Conservation (phyloP, 805 yeast species). For the Monosporozyma aquatica region DNA sequence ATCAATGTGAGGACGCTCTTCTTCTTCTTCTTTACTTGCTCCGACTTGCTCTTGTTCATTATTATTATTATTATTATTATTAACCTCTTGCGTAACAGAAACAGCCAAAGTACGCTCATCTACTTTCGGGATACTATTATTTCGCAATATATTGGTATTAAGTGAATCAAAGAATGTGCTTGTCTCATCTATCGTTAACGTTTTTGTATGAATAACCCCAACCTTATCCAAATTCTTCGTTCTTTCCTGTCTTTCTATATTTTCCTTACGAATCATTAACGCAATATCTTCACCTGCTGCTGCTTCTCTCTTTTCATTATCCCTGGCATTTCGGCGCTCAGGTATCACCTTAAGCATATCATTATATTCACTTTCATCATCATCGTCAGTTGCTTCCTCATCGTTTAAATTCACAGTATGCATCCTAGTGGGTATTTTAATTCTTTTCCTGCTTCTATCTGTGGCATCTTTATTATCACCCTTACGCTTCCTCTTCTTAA, state of each 20-base stretch:
- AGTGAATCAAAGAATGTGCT: constrained; percentile 22
- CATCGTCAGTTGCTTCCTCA: constrained; percentile 18
- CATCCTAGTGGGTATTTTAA: constrained; percentile 23
- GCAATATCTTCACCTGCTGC: constrained; percentile 26
- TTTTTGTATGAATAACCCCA: constrained; percentile 13
- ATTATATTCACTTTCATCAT: background rate
- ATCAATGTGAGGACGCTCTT: no score
- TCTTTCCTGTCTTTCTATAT: constrained; percentile 12
- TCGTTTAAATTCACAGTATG: constrained; percentile 29
- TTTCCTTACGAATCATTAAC: constrained; percentile 30
- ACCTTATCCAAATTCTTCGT: background rate
- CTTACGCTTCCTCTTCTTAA: constrained; percentile 33
- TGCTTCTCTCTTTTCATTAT: background rate
- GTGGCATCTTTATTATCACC: constrained; percentile 20
- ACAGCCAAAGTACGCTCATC: no score
- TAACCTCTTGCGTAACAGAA: no score
- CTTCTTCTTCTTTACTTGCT: no score
- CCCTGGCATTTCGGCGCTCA: no score
- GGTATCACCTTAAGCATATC: background rate
- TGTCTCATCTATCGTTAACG: constrained; percentile 33
- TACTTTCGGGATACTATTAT: no score
- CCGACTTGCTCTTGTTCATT: no score
- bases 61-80: no score
- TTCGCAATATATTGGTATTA: constrained; percentile 3
- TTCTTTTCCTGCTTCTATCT: constrained; percentile 28